phyloP scores from a whole-genome alignment of 2,329 filamentous ascomycete species.

The Thermoascus crustaceus region DNA sequence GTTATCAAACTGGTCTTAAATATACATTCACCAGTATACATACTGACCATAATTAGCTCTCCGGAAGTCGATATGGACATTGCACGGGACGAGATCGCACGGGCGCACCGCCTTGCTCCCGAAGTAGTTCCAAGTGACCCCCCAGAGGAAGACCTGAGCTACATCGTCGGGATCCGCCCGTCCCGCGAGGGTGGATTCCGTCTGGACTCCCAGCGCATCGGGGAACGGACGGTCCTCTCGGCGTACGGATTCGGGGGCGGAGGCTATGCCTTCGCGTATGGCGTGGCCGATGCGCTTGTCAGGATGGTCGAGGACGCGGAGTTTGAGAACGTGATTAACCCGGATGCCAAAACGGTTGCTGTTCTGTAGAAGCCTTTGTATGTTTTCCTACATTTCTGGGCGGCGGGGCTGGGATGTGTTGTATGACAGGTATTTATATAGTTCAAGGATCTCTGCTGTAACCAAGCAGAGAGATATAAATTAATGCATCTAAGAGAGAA shows the following conservation, averaged over 20 bases:
- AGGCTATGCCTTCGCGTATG: slow-evolving; percentile 32
- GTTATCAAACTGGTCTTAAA: slow-evolving; percentile 7
- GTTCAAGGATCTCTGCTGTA: no score
- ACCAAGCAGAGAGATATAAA: no score
- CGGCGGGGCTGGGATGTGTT: background rate
- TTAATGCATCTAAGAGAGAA: no score
- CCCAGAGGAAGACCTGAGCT: slow-evolving; percentile 18
- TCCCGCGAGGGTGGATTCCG: slow-evolving; percentile 28
- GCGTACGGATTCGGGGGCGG: slow-evolving; percentile 33
- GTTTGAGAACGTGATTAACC: slow-evolving; percentile 21
- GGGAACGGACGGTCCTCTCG: slow-evolving; percentile 20
- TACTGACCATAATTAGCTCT: slow-evolving; percentile 15
- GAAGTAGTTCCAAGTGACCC: slow-evolving; percentile 27
- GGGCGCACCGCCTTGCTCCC: slow-evolving; percentile 30
- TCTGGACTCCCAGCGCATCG: slow-evolving; percentile 22
- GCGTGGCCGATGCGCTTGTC: slow-evolving; percentile 26
- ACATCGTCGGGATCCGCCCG: slow-evolving; percentile 31
- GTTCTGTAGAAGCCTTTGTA: background rate
- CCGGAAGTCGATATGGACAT: slow-evolving; percentile 29
- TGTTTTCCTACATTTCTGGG: no score
- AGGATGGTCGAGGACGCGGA: slow-evolving; percentile 29
- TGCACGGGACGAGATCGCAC: slow-evolving; percentile 30
- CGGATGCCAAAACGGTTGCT: background rate
- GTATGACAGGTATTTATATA: no score
- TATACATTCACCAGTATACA: background rate